These are phyloP conservation scores for Panus rudis DNA, from an alignment of 768 basidiomycete genomes.

Conservation along the genomic window DNA sequence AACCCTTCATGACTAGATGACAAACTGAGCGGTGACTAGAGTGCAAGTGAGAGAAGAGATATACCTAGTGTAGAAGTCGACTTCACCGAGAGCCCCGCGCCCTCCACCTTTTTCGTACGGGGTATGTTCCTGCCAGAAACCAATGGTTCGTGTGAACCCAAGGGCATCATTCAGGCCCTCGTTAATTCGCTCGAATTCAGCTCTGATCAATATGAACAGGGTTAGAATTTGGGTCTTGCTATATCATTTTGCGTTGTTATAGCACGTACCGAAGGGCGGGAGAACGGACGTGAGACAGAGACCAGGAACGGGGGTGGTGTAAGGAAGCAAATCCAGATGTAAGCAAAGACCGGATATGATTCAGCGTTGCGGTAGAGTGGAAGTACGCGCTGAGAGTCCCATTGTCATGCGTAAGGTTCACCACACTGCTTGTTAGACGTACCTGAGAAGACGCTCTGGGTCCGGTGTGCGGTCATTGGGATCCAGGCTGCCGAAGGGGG, in stretches of 20 bases:
- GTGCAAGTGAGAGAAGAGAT: conserved; percentile 10
- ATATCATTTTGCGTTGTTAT: not conserved
- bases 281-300: conserved; percentile 84
- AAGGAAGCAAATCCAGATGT: conserved; percentile 92
- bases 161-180: conserved; percentile 83
- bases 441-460: conserved; percentile 84
- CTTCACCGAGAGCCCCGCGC: conserved; percentile 70
- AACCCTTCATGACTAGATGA: conserved; percentile 78
- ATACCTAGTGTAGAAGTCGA: conserved; percentile 90
- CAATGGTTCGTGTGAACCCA: conserved; percentile 89
- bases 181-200: conserved; percentile 81
- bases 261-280: conserved; percentile 55
- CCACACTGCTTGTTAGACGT: not conserved
- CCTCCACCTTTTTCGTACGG: conserved; percentile 69
- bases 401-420: not conserved
- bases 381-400: conserved; percentile 76
- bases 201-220: conserved; percentile 31
- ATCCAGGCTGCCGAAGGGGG: conserved; percentile 42
- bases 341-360: conserved; percentile 83
- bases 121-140: conserved; percentile 46
- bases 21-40: not conserved
- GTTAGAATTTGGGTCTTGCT: not conserved
- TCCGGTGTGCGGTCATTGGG: conserved; percentile 80
- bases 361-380: conserved; percentile 89
- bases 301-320: conserved; percentile 88